Evolutionary conservation across 2,329 filamentous ascomycete species (phyloP).

Genomic region (Paecilomyces fulvus): DNA sequence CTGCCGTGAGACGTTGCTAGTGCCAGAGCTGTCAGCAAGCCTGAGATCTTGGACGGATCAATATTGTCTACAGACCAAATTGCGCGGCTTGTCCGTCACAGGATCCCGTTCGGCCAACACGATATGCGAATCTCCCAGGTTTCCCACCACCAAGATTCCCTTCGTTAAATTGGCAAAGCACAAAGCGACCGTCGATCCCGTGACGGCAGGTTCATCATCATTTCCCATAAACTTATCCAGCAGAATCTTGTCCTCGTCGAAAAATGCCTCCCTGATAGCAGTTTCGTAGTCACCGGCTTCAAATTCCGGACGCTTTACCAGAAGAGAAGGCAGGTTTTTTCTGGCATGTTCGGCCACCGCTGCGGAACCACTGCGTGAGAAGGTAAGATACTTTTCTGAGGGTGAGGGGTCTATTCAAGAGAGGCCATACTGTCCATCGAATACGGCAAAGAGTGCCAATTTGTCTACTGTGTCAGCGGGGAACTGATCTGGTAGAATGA

Average conservation of each 20-base stretch:
- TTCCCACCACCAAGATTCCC: constrained; percentile 24
- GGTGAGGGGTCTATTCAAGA: neutral
- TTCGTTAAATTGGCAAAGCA: constrained; percentile 24
- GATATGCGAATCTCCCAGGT: constrained; percentile 29
- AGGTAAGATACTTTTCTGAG: neutral
- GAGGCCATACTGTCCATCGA: constrained; percentile 27
- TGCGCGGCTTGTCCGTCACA: constrained; percentile 17
- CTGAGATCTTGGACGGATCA: neutral
- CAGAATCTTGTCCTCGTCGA: constrained; percentile 21
- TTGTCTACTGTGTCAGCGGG: constrained; percentile 17
- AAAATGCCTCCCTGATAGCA: constrained; percentile 22
- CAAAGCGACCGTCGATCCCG: constrained; percentile 26
- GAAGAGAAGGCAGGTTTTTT: constrained; percentile 16
- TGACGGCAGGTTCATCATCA: constrained; percentile 16
- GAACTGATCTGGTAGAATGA: constrained; percentile 22
- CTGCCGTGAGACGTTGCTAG: constrained; percentile 23
- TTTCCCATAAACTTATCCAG: constrained; percentile 18
- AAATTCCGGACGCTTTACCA: constrained; percentile 22
- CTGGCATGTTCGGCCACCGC: constrained; percentile 24
- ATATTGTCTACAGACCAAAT: constrained; percentile 10
- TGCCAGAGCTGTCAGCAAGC: neutral
- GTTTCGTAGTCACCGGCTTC: constrained; percentile 18
- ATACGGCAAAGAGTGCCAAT: constrained; percentile 24
- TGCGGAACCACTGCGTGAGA: constrained; percentile 18
- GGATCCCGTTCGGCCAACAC: constrained; percentile 23